These are phyloP conservation scores for Margaritispora aquatica DNA, from an alignment of 495 filamentous ascomycete genomes.

Conservation along the genomic window DNA sequence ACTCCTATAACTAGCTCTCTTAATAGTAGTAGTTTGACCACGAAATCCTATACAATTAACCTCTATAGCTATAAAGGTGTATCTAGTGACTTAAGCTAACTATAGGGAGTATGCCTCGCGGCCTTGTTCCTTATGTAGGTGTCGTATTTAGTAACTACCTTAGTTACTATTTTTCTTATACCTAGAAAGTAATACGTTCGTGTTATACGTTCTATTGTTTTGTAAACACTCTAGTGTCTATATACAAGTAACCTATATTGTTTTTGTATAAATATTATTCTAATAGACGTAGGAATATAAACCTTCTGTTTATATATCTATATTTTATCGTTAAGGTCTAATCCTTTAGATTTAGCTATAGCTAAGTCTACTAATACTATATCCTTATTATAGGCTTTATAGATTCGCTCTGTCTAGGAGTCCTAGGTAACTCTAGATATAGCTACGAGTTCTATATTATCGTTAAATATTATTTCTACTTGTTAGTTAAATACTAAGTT, in stretches of 20 bases:
- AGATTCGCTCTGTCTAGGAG: too few species aligned
- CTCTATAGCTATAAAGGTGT: background rate
- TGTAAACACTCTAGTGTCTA: background rate
- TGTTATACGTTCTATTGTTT: background rate
- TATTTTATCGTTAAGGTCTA: too few species aligned
- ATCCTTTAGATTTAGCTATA: too few species aligned
- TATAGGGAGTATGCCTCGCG: background rate
- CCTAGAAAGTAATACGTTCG: background rate
- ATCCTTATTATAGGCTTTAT: too few species aligned
- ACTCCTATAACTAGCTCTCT: background rate
- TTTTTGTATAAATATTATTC: too few species aligned
- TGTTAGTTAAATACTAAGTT: too few species aligned
- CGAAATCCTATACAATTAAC: background rate
- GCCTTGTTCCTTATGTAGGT: background rate
- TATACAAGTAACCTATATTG: background rate
- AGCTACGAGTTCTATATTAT: too few species aligned
- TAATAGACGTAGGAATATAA: too few species aligned
- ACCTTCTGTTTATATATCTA: too few species aligned
- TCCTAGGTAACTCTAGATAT: too few species aligned
- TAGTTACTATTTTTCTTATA: background rate
- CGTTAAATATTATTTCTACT: too few species aligned
- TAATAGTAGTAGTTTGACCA: background rate
- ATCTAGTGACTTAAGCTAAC: background rate
- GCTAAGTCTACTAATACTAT: too few species aligned
- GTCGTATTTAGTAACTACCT: background rate